These are phyloP conservation scores for Sarocladiaceae sp. DNA, from an alignment of 2,329 filamentous ascomycete species.

Conservation along the genomic window DNA sequence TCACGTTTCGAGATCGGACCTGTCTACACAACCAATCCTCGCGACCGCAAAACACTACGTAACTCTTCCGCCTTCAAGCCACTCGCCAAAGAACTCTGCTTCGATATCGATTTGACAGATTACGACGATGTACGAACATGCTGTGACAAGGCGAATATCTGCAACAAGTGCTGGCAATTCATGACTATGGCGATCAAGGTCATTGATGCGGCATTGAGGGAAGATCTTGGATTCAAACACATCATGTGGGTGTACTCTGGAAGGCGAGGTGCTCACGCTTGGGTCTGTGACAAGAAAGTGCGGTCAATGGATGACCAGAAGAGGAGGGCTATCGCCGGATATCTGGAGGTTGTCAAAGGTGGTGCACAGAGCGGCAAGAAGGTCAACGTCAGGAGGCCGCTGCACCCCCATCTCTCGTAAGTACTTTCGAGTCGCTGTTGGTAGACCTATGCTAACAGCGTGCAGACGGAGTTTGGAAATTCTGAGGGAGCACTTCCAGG, in stretches of 20 bases:
- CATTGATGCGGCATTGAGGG: constrained; percentile 77
- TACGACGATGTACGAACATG: constrained; percentile 97
- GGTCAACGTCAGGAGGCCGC: constrained; percentile 75
- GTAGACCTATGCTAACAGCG: constrained; percentile 14
- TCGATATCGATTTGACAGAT: constrained; percentile 99
- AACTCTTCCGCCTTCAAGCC: constrained; percentile 81
- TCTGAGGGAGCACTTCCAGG: constrained; percentile 77
- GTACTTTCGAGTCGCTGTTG: constrained; percentile 19
- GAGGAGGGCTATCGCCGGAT: constrained; percentile 79
- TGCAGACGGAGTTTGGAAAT: constrained; percentile 75
- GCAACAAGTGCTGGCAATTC: constrained; percentile 91
- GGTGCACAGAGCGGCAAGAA: constrained; percentile 82
- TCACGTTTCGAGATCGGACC: constrained; percentile 97
- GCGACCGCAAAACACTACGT: constrained; percentile 83
- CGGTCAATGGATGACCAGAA: constrained; percentile 81
- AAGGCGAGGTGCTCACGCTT: constrained; percentile 92
- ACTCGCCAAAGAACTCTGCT: constrained; percentile 88
- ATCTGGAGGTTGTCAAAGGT: constrained; percentile 85
- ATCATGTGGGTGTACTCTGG: constrained; percentile 99
- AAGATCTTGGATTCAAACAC: constrained; percentile 96
- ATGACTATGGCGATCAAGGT: constrained; percentile 98
- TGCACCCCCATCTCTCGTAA: constrained; percentile 83
- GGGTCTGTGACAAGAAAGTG: constrained; percentile 91
- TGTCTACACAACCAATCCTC: constrained; percentile 91
- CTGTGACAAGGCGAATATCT: constrained; percentile 91